Base-by-base conservation (phyloP, 2,329 filamentous ascomycete genomes). In the Fonsecaea pedrosoi region DNA sequence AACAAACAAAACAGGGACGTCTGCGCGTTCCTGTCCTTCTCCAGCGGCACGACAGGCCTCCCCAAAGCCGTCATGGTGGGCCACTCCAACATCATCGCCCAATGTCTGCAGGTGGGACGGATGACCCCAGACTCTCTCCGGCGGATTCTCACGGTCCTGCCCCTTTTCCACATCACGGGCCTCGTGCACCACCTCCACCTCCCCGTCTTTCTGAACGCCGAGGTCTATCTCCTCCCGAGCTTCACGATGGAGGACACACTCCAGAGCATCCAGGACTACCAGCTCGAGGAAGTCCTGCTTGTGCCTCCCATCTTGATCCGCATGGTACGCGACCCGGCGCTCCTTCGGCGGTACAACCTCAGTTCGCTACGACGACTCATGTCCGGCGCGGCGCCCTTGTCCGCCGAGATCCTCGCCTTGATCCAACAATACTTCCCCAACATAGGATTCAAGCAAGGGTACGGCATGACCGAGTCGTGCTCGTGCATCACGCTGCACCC, bases 401-500 rank as follows among this genome's bases (percentile, higher is more conserved):
- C 80, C 2, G 78, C 80, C 6, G 84, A 89, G 73, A 84, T 90
- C 61, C 79, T 89, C n/a, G 81, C 84, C 30, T 79, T 83, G 25
- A 78, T 90, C 12, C 76, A 85, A 65, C 78, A 81, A 67, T 83
- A 82, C 56, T 89, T 89, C 72, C 87, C 87, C 0, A 65, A 65
- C n/a, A 86, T 83, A 0, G 86, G 86, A 0, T 87, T 90, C 75
- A 87, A 87, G 71, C 87, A 89, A 73, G 87, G 86, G 1, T 90
- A 89, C 71, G 88, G 88, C 25, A 90, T 90, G 87, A 90, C 88
- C 0, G 88, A 90, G 74, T 85, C 82, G 0, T 90, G 86, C 74
- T 82, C 80, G 1, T 89, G 86, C 70, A 87, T 90, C 69, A 89
- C 87, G 0, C 82, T 85, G 0, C 87, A 89, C 62, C 85, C 87